Base-by-base conservation (phyloP, 176 grass and related monocot genomes). In the barley (Hordeum vulgare) region DNA sequence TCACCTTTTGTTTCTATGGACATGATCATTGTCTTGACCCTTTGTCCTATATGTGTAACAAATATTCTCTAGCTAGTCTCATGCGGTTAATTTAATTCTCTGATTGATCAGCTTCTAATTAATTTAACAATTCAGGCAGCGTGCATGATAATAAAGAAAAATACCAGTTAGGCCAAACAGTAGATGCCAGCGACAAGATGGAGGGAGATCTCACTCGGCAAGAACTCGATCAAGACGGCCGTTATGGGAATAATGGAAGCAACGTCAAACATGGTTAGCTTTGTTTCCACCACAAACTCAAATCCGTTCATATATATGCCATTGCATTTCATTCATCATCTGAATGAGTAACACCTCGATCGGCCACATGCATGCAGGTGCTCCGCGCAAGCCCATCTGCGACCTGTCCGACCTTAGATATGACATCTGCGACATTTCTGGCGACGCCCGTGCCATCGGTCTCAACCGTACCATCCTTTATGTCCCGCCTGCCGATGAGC, bases 381-480 rank as follows among this genome's bases (percentile, higher is more conserved):
- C 53, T 28, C 84, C 39, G n/a, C 61, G 62, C 10, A 91, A 91
- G 63, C 89, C 92, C 9, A 89, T 91, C 60, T 89, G 92, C 57
- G 89, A 94, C 80, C 71, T 83, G n/a, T 86, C 85, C 10, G 79
- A 94, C 69, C 89, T 71, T 11, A 74, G 89, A 28, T 94, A 84
- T 44, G 86, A 91, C 49, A 68, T 90, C 25, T 94, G 89, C 45
- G 89, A 94, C 25, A 68, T 94, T 17, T 26, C 15, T 13, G 89
- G 92, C 25, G 92, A 94, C 74, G 89, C 76, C 7, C 86, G 92
- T 20, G 62, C 89, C 75, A 80, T 88, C 1, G 91, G 91, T 29
- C 66, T n/a, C 53, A 83, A 83, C 42, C 87, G 86, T 6, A 91
- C 63, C 9, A 71, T 94, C 6, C 57, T 94, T 7, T 94, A 80